These are phyloP conservation scores for Streptanthus diversifolius DNA, from an alignment of 345 rosid species.

Conservation along the genomic window DNA sequence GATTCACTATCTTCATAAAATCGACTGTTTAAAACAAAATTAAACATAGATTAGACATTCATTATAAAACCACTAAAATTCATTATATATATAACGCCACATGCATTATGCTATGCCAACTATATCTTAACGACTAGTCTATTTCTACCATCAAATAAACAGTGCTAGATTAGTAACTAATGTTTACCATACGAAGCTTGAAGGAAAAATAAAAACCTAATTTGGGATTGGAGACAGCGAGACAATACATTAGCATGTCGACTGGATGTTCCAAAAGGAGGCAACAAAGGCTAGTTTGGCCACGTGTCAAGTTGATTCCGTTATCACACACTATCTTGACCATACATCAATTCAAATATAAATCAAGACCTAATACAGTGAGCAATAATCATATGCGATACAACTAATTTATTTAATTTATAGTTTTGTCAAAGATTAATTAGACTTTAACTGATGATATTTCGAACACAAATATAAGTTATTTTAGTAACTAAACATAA, in stretches of 20 bases:
- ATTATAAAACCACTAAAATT: too few relatives aligned
- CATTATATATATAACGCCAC: too few relatives aligned
- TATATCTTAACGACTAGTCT: not conserved
- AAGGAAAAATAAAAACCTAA: not conserved
- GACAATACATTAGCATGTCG: constrained; percentile 32
- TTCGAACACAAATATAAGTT: too few relatives aligned
- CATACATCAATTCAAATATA: constrained; percentile 22
- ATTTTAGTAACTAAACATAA: too few relatives aligned
- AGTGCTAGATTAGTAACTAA: constrained; percentile 13
- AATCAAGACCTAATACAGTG: constrained; percentile 9
- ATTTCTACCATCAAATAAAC: constrained; percentile 5
- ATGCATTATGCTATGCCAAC: not conserved
- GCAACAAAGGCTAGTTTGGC: constrained; percentile 25
- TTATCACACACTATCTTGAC: constrained; percentile 10
- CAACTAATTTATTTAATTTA: not conserved
- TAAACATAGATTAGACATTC: not conserved
- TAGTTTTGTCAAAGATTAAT: not conserved
- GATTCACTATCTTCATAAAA: too few relatives aligned
- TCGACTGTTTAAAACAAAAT: not conserved
- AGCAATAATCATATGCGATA: not conserved
- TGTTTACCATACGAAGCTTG: not conserved
- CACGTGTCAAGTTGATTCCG: constrained; percentile 27
- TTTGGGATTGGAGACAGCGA: constrained; percentile 26
- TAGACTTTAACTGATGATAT: not conserved
- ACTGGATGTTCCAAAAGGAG: constrained; percentile 27